These are phyloP conservation scores for Fomitopsis serialis DNA, from an alignment of 768 basidiomycete species.

Conservation along the genomic window DNA sequence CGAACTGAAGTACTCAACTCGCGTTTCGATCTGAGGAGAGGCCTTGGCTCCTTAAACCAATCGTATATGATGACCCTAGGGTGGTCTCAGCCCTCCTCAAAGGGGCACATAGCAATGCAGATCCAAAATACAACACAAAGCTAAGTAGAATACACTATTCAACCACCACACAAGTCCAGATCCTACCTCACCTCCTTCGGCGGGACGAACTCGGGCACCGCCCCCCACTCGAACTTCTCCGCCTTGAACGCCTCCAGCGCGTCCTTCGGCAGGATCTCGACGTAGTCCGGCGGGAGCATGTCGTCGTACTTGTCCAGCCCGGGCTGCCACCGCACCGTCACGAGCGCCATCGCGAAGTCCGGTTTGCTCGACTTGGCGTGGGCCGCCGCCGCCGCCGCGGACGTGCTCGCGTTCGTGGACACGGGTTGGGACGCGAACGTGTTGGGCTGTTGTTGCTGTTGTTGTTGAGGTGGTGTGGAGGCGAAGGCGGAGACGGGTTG, in stretches of 20 bases:
- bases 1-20: too few species aligned
- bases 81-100: too few species aligned
- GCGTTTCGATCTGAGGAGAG: too few species aligned
- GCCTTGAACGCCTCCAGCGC: constrained; percentile 49
- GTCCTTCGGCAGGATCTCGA: constrained; percentile 43
- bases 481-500: constrained; percentile 15
- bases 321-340: constrained; percentile 31
- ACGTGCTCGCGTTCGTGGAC: constrained; percentile 1
- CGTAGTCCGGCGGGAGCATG: constrained; percentile 55
- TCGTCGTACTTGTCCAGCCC: constrained; percentile 50
- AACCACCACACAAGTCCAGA: too few species aligned
- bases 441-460: constrained; percentile 1
- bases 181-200: constrained; percentile 43
- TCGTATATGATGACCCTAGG: too few species aligned
- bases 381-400: constrained; percentile 16
- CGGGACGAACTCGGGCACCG: constrained; percentile 71
- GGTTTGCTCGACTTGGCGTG: constrained; percentile 21
- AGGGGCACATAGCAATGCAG: too few species aligned
- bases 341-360: constrained; percentile 30
- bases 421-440: constrained; percentile 8
- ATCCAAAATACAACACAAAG: too few species aligned
- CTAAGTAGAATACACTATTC: too few species aligned
- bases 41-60: too few species aligned
- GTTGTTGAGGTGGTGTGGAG: constrained; percentile 10
- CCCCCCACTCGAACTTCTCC: constrained; percentile 61